phyloP scores from a whole-genome alignment of 208 protist genomes.

The Trypanosoma platydactyli region DNA sequence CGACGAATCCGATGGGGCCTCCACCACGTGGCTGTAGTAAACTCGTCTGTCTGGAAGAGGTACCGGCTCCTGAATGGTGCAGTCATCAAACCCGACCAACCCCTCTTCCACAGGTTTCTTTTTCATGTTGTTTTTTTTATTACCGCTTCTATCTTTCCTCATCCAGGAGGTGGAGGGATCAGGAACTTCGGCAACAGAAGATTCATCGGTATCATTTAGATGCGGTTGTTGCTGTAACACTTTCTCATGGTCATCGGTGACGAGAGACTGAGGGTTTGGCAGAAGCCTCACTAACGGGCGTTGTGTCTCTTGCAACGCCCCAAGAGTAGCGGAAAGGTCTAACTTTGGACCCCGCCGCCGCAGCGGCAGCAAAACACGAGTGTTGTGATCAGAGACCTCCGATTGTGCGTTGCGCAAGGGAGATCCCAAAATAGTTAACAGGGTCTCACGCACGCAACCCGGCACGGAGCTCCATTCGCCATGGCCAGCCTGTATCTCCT shows the following conservation, averaged over 20 bases:
- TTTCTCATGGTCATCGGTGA: constrained; percentile 12
- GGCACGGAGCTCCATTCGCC: constrained; percentile 22
- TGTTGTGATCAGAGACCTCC: background rate
- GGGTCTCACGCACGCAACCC: constrained; percentile 22
- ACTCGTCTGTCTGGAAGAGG: constrained; percentile 12
- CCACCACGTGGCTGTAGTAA: constrained; percentile 1
- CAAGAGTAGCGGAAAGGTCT: constrained; percentile 28
- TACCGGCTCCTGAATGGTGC: background rate
- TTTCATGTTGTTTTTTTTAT: background rate
- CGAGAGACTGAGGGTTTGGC: background rate
- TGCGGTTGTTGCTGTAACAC: constrained; percentile 2
- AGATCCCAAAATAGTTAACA: constrained; percentile 11
- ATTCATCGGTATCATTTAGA: background rate
- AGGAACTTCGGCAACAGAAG: background rate
- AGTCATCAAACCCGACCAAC: background rate
- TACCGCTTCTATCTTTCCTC: background rate
- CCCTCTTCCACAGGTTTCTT: background rate
- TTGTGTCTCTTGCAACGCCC: constrained; percentile 19
- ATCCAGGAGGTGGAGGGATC: no score
- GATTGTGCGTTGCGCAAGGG: background rate
- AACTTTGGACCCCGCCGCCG: constrained; percentile 22
- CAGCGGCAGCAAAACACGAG: constrained; percentile 34
- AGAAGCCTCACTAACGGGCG: constrained; percentile 22
- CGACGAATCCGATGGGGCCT: background rate
- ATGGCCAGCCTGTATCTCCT: constrained; percentile 18